These are phyloP conservation scores for Chlorella ohadii DNA, from an alignment of 139 green algal species.

Conservation along the genomic window DNA sequence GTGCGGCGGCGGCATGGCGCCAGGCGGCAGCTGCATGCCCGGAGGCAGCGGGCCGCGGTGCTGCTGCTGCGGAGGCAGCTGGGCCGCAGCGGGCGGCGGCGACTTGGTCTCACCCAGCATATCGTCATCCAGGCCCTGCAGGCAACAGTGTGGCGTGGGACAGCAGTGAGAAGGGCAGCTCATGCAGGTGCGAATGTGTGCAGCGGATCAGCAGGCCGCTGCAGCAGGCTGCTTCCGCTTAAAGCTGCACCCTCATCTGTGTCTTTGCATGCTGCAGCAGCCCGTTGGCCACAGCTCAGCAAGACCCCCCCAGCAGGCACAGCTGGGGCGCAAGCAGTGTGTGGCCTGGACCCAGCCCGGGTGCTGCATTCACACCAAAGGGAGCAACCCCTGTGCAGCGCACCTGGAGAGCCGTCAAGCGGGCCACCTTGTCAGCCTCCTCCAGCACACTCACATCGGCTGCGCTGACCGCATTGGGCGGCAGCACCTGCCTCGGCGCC, in stretches of 20 bases:
- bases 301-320: background rate
- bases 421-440: conserved; percentile 28
- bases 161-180: too few species aligned
- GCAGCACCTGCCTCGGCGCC: background rate
- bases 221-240: background rate
- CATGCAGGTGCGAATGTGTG: background rate
- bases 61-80: background rate
- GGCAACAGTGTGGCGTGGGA: background rate
- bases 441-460: conserved; percentile 2
- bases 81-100: too few species aligned
- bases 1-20: background rate
- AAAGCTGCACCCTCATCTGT: too few species aligned
- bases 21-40: background rate
- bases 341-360: too few species aligned
- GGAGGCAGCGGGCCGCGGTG: background rate
- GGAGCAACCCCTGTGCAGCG: too few species aligned
- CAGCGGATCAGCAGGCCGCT: too few species aligned
- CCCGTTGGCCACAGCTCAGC: too few species aligned
- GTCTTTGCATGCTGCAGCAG: background rate
- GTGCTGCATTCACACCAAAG: too few species aligned
- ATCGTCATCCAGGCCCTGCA: conserved; percentile 25
- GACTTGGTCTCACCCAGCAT: background rate
- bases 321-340: too few species aligned
- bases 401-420: conserved; percentile 21
- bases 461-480: conserved; percentile 10